These are phyloP conservation scores for Vaccinium darrowii DNA, from an alignment of 148 eudicot genomes.

Conservation along the genomic window DNA sequence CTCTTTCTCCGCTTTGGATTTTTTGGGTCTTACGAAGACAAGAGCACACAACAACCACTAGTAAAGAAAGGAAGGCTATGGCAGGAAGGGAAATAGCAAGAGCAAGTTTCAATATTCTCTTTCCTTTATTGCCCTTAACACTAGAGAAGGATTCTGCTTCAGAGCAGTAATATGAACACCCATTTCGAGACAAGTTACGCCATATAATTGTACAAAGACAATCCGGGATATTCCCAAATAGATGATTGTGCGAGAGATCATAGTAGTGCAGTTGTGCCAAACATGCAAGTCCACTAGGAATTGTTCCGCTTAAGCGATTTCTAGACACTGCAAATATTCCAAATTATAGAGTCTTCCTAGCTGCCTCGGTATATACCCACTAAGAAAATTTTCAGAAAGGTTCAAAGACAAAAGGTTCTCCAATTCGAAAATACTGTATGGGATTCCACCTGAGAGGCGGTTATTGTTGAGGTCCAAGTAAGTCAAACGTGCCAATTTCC, in stretches of 20 bases:
- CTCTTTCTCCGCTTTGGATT: neutral
- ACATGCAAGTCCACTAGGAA: neutral
- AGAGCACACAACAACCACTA: neutral
- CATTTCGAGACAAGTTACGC: neutral
- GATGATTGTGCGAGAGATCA: neutral
- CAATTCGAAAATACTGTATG: neutral
- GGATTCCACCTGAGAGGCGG: neutral
- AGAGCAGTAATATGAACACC: no score
- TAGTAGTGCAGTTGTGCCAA: neutral
- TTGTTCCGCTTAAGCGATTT: neutral
- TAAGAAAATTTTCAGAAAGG: no score
- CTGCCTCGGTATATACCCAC: no score
- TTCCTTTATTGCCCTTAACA: neutral
- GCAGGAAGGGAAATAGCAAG: neutral
- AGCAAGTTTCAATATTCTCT: neutral
- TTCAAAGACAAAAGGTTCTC: no score
- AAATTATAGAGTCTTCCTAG: neutral
- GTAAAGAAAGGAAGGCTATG: neutral
- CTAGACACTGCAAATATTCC: neutral
- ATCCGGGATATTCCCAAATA: neutral
- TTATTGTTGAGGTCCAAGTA: neutral
- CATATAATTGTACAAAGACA: neutral
- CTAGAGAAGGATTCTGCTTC: neutral
- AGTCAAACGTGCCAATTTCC: neutral
- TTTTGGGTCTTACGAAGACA: neutral